Evolutionary conservation across 2,329 filamentous ascomycete species (phyloP), one percentile per base, ranked within the genome.

Genomic region (Pseudogymnoascus sp.): DNA sequence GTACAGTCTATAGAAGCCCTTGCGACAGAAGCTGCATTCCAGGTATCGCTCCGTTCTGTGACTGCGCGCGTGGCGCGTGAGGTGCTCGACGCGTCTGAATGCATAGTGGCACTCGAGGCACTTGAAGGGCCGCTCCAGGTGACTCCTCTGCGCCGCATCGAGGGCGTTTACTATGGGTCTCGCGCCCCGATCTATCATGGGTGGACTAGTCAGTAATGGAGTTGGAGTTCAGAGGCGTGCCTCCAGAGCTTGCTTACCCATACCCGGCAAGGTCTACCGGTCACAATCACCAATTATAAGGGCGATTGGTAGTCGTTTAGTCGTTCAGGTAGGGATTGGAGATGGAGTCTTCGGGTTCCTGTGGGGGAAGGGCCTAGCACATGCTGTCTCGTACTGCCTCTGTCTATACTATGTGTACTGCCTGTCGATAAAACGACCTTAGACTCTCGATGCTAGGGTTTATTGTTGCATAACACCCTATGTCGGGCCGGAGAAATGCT

Each of bases 1-100:
- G 52, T 21, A 67, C 66, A 61, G 59, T 52, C 66, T 61, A 33
- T 67, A 67, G 52, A 67, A 67, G 9, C 63, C 62, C 58, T 67
- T 67, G 3, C 62, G 45, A 34, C 66, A 67, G 15, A 57, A 59
- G 7, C 38, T 57, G 45, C 66, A 67, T 45, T 67, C 65, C 10
- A 66, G 61, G 15, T 59, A 61, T 3, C 64, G 61, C 21, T 67
- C 63, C 30, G 62, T 62, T n/a, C 34, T 45, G 56, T 67, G 66
- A 39, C 64, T 66, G n/a, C 61, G 59, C 10, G 62, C 56, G 59
- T 67, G 66, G 5, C 66, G 62, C 26, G 63, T 67, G 38, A 67
- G 55, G 39, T 67, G 66, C 55, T 67, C 66, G 7, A 60, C 60
- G 26, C 65, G 59, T 8, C 64, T 58, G 57, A 67, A 67, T 5